Evolutionary conservation across 2,329 filamentous ascomycete species (phyloP), one percentile per base, ranked within the genome.

Genomic region (Neonectria coccinea): DNA sequence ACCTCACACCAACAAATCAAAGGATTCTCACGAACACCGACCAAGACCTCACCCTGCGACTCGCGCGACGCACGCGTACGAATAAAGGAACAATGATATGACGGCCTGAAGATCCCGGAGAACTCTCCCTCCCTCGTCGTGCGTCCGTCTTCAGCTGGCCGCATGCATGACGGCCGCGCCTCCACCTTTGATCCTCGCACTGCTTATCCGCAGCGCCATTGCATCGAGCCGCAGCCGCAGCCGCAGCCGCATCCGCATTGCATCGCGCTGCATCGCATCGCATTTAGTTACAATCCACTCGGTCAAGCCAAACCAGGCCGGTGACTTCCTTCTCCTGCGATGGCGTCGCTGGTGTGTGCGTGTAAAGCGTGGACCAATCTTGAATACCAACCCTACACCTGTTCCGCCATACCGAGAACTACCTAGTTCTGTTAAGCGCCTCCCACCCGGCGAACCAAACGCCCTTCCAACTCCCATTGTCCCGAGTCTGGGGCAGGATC

Each of bases 181-280:
- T 54, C 51, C 42, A 45, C 42, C 42, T 53, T 27, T 29, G 31
- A 41, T 20, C 25, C 27, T 36, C 18, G 22, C 33, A 25, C 27
- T 57, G 53, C 53, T 62, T 56, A 51, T 48, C 53, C 39, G 44
- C 48, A 42, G 45, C 59, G 41, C 53, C 52, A 55, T 56, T 61
- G 51, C 51, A 56, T 48, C 22, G 53, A 53, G 41, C 29, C 48
- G 33, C 51, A 50, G 42, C 56, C 20, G 57, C 58, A 56, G 45
- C 33, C 27, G 39, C 58, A 53, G 41, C 31, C 42, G 36, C 51
- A 50, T 33, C 56, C 16, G 41, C 59, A 56, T 56, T 33, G 39
- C 45, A 62, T 56, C 53, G 45, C 53, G 36, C 41, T 9, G 39
- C 39, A 39, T 56, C 45, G 47, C 59, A 47, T 42, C 48, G 45